Base-by-base conservation (phyloP, 2,329 filamentous ascomycete genomes). In the Xylariales sp. region DNA sequence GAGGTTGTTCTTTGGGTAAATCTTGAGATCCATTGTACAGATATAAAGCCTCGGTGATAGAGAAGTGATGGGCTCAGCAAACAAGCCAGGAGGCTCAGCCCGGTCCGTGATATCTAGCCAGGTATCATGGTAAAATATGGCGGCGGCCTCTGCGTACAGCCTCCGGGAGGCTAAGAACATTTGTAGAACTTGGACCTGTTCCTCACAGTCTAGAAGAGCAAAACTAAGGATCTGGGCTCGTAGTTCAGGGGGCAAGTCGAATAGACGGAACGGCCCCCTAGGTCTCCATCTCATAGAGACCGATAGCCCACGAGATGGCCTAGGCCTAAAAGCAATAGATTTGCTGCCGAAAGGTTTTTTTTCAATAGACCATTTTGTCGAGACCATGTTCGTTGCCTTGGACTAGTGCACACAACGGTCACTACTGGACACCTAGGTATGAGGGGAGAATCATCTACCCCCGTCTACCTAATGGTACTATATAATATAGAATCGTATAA, bases 221-320 rank as follows among this genome's bases (percentile, higher is more conserved):
- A 73, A 46, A 23, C 49, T 62, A 7, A 77, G 57, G 39, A 78
- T 75, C 10, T 71, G 62, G 28, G 63, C 67, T 48, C 75, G 70
- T 5, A 78, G 46, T 66, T 78, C 76, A 3, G 74, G 69, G 2
- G 76, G 75, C 0, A 78, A 71, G 14, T 76, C 71, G 43, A 77
- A 73, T 45, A 75, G 75, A 7, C 72, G 73, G 43, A 78, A 77
- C 0, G 72, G 67, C 0, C 72, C 75, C 14, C 49, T 68, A 54
- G 46, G 53, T 43, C 50, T 62, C 69, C 67, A 68, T 63, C 65
- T 69, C 7, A 66, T 9, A 18, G 66, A n/a, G n/a, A 28, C 7
- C 7, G 65, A 16, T 1, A 28, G 7, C 23, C 18, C 30, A 9
- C 55, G 46, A 3, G 59, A 63, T 43, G 67, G 67, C 56, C 71